These are phyloP conservation scores for Diphasiastrum complanatum DNA, from an alignment of 83 land plant species.

Conservation along the genomic window DNA sequence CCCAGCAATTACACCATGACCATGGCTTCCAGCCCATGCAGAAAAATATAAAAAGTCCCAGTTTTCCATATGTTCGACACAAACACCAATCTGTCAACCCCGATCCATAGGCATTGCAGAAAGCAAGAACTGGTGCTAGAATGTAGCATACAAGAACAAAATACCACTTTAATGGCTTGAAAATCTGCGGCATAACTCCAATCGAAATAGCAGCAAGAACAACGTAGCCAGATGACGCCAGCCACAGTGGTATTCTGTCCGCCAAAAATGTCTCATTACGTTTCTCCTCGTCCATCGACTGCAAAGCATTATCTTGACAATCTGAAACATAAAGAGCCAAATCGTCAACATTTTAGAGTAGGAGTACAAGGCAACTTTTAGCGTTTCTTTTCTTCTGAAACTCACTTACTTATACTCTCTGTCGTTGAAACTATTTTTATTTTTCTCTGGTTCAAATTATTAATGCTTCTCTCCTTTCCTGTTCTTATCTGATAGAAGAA, in stretches of 20 bases:
- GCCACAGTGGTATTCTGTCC: conserved; percentile 43
- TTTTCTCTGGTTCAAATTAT: too few species aligned
- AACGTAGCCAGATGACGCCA: conserved; percentile 40
- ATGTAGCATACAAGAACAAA: conserved; percentile 44
- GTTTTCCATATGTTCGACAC: conserved; percentile 59
- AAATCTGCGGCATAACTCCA: conserved; percentile 47
- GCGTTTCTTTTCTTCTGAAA: too few species aligned
- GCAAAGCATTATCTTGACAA: too few species aligned
- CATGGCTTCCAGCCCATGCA: conserved; percentile 51
- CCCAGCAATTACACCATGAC: conserved; percentile 58
- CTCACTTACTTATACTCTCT: too few species aligned
- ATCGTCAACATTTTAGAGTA: too few species aligned
- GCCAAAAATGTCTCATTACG: conserved; percentile 32
- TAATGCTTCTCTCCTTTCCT: too few species aligned
- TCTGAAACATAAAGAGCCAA: too few species aligned
- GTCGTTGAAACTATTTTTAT: too few species aligned
- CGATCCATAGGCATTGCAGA: conserved; percentile 74
- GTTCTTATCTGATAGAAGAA: too few species aligned
- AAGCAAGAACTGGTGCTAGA: conserved; percentile 54
- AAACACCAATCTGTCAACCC: conserved; percentile 70
- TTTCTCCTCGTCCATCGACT: conserved; percentile 29
- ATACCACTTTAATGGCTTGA: conserved; percentile 57
- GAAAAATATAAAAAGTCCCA: conserved; percentile 60
- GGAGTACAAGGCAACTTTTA: too few species aligned
- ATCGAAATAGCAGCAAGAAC: conserved; percentile 38